Conservation (phyloP, 441 rosid species). For the Croton setiger region DNA sequence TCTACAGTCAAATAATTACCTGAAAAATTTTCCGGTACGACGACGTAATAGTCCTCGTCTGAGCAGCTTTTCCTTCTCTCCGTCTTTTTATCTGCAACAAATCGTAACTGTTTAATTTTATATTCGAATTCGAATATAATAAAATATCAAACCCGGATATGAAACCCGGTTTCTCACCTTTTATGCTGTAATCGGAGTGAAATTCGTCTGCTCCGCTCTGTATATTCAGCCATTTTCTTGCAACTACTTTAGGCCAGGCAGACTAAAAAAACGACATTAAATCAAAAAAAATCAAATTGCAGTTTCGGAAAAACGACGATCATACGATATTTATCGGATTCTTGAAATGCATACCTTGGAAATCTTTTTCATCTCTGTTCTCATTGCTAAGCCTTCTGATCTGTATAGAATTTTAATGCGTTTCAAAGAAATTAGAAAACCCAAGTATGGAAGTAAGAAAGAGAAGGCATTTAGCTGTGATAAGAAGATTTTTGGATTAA, state of each 20-base stretch:
- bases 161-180: slow-evolving; percentile 13
- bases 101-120: background rate
- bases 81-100: slow-evolving; percentile 25
- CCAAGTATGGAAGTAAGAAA: background rate
- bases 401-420: slow-evolving; percentile 7
- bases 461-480: background rate
- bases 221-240: slow-evolving; percentile 76
- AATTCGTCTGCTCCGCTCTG: slow-evolving; percentile 59
- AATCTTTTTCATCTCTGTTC: slow-evolving; percentile 41
- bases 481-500: background rate
- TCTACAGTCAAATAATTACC: slow-evolving; percentile 32
- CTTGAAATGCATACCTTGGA: slow-evolving; percentile 41
- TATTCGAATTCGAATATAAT: background rate
- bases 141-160: background rate
- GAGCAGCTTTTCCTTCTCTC: slow-evolving; percentile 68
- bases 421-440: slow-evolving; percentile 1
- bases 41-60: slow-evolving; percentile 42
- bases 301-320: background rate
- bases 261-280: slow-evolving; percentile 38
- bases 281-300: background rate
- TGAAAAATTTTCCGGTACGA: slow-evolving; percentile 51
- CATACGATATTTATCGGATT: background rate
- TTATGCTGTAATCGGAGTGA: slow-evolving; percentile 55
- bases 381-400: slow-evolving; percentile 36
- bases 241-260: slow-evolving; percentile 75